Evolutionary conservation across 192 early-diverging fungal species (phyloP).

Genomic region (Obelidium mucronatum): DNA sequence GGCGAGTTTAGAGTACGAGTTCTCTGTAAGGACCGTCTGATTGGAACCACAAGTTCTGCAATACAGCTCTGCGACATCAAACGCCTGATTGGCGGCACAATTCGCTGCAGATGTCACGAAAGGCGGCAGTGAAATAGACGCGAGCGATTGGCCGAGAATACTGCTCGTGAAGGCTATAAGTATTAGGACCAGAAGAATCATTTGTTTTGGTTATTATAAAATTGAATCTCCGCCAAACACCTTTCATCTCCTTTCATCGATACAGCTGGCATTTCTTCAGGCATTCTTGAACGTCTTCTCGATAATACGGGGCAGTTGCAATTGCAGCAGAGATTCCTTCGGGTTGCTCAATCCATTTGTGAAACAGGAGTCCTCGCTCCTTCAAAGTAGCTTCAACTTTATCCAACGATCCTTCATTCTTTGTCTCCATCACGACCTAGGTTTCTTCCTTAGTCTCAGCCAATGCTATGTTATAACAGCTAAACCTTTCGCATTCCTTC

Average conservation of each 20-base stretch:
- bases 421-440: constrained; percentile 24
- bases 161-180: background rate
- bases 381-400: constrained; percentile 24
- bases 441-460: background rate
- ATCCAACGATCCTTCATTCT: constrained; percentile 16
- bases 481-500: constrained; percentile 30
- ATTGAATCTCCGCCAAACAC: no score
- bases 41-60: constrained; percentile 4
- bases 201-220: no score
- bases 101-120: background rate
- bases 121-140: constrained; percentile 12
- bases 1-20: background rate
- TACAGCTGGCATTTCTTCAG: constrained; percentile 38
- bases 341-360: constrained; percentile 36
- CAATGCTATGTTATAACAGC: no score
- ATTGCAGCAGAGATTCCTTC: constrained; percentile 29
- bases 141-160: background rate
- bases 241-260: constrained; percentile 13
- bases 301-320: constrained; percentile 26
- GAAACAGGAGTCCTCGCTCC: constrained; percentile 18
- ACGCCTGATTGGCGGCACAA: constrained; percentile 3
- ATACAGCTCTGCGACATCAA: constrained; percentile 24
- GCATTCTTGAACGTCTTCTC: constrained; percentile 16
- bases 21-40: background rate
- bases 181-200: no score